Percentiles rank a stretch among this genome's conserved stretches.
Conservation (phyloP, 2,329 filamentous ascomycete species). For the Xylaria sp. region DNA sequence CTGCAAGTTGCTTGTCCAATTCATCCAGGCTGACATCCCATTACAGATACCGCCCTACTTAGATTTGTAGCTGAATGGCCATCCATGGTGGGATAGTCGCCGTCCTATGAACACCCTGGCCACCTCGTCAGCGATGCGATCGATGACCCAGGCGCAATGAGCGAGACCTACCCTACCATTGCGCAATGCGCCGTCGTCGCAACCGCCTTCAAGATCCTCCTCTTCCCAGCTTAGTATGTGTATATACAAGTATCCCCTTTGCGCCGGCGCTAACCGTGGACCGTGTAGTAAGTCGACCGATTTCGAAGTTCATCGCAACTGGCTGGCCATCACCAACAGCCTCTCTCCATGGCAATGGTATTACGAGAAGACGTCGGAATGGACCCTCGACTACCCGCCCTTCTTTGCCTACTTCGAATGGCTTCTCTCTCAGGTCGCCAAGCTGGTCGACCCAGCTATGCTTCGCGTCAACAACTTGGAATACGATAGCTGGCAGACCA, state of each 20-base stretch:
- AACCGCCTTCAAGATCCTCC: constrained; percentile 87
- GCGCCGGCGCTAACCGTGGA: neutral
- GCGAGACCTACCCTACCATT: constrained; percentile 86
- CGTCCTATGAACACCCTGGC: neutral
- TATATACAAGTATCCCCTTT: constrained; percentile 51
- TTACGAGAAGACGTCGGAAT: constrained; percentile 97
- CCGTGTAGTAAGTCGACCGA: constrained; percentile 89
- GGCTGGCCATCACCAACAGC: constrained; percentile 94
- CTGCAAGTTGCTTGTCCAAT: constrained; percentile 5
- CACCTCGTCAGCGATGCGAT: constrained; percentile 36
- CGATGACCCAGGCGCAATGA: constrained; percentile 63
- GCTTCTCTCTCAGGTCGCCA: constrained; percentile 83
- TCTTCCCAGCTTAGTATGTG: constrained; percentile 93
- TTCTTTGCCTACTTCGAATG: constrained; percentile 99
- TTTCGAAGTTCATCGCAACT: constrained; percentile 98
- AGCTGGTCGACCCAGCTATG: constrained; percentile 82
- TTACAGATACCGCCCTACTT: neutral
- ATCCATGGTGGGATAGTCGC: constrained; percentile 11
- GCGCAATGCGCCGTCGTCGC: constrained; percentile 87
- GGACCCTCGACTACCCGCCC: constrained; percentile 98
- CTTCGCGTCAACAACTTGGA: constrained; percentile 81
- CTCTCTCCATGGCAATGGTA: constrained; percentile 92
- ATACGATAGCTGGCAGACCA: constrained; percentile 91
- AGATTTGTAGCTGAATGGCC: neutral
- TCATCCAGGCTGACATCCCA: constrained; percentile 1